These are phyloP conservation scores for Hanseniaspora lindneri DNA, from an alignment of 805 yeast species.

Conservation along the genomic window DNA sequence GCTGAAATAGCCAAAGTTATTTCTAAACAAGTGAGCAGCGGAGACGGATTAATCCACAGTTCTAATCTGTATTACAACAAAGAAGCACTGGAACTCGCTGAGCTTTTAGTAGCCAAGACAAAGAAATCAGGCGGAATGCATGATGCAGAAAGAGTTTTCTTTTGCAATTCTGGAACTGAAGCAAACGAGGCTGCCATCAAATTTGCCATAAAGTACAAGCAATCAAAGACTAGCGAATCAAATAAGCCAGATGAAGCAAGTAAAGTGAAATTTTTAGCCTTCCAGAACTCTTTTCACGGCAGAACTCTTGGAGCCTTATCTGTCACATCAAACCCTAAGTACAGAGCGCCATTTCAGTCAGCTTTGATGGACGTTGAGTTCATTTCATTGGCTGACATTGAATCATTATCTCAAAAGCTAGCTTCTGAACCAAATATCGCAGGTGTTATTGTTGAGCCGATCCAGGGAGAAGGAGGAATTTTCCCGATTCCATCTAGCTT, in stretches of 20 bases:
- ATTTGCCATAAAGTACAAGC: conserved; percentile 73
- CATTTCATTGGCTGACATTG: conserved; percentile 30
- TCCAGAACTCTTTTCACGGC: conserved; percentile 86
- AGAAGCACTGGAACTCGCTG: conserved; percentile 71
- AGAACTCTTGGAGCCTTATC: conserved; percentile 87
- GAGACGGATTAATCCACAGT: conserved; percentile 55
- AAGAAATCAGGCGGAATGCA: conserved; percentile 64
- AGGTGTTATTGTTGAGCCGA: conserved; percentile 91
- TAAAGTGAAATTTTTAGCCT: conserved; percentile 74
- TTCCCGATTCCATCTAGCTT: conserved; percentile 55
- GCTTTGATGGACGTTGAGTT: conserved; percentile 73
- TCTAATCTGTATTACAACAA: conserved; percentile 78
- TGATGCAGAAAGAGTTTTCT: conserved; percentile 61
- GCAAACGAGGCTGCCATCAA: conserved; percentile 72
- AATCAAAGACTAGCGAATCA: conserved; percentile 31
- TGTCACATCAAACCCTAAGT: conserved; percentile 85
- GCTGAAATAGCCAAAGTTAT: conserved; percentile 61
- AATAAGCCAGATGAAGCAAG: conserved; percentile 18
- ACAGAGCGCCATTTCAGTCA: conserved; percentile 83
- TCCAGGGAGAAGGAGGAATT: conserved; percentile 97
- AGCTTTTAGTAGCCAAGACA: conserved; percentile 58
- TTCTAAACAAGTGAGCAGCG: conserved; percentile 46
- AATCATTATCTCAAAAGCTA: conserved; percentile 32
- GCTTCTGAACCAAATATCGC: conserved; percentile 46
- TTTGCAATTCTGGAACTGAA: conserved; percentile 65